Base-by-base conservation (phyloP, 495 filamentous ascomycete genomes). In the Trichoderma parareesei region DNA sequence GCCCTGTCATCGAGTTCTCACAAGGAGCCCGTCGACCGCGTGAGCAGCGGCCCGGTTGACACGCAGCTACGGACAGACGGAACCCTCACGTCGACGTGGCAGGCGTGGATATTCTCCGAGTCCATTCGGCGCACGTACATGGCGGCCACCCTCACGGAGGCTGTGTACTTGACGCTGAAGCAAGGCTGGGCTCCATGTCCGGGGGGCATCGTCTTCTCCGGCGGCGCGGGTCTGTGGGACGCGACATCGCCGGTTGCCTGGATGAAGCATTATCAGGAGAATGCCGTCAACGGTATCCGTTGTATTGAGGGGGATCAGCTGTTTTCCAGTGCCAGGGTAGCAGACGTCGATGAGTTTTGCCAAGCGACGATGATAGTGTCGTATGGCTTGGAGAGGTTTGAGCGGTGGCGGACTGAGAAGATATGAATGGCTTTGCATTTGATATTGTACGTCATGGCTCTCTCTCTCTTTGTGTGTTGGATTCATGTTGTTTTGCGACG, bases 91-190 rank as follows among this genome's bases (percentile, higher is more conserved):
- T 63, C 72, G 4, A 76, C 71, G 20, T 78, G 72, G 67, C 74
- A 71, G 10, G 74, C 77, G 1, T 79, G 75, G 66, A 71, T 79
- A 37, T 44, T 73, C 0, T 64, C 74, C 4, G 76, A 78, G 69
- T 75, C 71, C 20, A 69, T 72, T 13, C 69, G 76, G 16, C 70
- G 76, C 38, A 69, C 68, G 35, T 77, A 71, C 64, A 60, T 72
- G 33, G 60, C 71, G 9, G 68, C 70, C 0, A 67, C 43, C 13
- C 66, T 64, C 49, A 48, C 72, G 43, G 69, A 69, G 57, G 64
- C 66, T 33, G 69, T 69, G 1, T 78, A 76, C 62, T 41, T 69
- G 49, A 71, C 71, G 5, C 62, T 77, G 60, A 73, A 72, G 68
- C 62, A 53, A 10, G 71, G 73, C n/a, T 75, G 71, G 72, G 43